phyloP scores from a whole-genome alignment of 305 asterid species.

The Fraxinus velutina region DNA sequence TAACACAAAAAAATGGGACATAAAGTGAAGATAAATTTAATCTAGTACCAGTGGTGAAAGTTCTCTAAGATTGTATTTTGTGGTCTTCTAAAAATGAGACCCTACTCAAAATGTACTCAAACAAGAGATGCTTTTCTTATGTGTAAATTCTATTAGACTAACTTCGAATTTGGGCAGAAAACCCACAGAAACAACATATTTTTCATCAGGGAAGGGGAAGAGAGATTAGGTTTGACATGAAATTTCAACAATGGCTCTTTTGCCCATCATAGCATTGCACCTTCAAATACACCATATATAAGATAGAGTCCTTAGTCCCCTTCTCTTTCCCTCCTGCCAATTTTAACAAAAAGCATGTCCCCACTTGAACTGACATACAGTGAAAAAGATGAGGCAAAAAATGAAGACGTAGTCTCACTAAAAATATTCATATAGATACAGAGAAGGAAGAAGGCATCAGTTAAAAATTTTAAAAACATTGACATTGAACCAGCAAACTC shows the following conservation, averaged over 20 bases:
- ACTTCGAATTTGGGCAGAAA: background rate
- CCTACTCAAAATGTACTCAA: background rate
- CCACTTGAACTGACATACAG: background rate
- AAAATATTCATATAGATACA: background rate
- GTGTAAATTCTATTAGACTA: background rate
- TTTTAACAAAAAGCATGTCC: background rate
- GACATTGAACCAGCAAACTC: background rate
- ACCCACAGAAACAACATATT: background rate
- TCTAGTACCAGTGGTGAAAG: background rate
- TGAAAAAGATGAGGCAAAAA: background rate
- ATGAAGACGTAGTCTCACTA: background rate
- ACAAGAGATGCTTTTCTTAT: background rate
- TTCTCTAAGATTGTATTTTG: background rate
- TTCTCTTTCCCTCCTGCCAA: too few relatives aligned
- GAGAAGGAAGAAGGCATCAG: background rate
- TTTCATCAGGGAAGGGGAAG: background rate
- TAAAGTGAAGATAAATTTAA: background rate
- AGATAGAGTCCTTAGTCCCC: background rate
- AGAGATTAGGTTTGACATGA: background rate
- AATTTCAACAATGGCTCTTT: background rate
- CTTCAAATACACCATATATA: background rate
- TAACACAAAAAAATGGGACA: slow-evolving; percentile 1
- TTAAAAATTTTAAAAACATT: background rate
- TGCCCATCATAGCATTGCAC: background rate
- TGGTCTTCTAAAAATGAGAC: background rate